Evolutionary conservation across 208 protist genomes (phyloP).

Genomic region (Borovskyia barvae): DNA sequence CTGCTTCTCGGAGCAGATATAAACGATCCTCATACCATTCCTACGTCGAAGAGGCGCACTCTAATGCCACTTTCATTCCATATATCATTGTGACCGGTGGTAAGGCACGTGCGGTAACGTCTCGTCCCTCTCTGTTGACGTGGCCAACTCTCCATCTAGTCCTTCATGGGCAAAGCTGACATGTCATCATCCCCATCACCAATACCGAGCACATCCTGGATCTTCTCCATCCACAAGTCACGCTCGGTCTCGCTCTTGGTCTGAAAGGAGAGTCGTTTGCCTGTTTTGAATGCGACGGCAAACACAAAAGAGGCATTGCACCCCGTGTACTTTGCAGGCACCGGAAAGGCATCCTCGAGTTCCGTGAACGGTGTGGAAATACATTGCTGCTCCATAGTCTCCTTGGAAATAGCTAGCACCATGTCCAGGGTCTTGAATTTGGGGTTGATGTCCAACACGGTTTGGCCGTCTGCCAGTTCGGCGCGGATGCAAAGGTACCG

Average conservation of each 20-base stretch:
- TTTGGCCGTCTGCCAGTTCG: slow-evolving; percentile 57
- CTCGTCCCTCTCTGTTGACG: no score
- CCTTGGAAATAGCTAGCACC: slow-evolving; percentile 69
- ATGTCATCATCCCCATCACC: slow-evolving; percentile 51
- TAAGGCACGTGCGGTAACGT: no score
- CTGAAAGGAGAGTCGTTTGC: slow-evolving; percentile 73
- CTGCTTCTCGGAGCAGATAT: no score
- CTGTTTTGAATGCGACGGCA: slow-evolving; percentile 75
- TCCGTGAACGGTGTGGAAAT: slow-evolving; percentile 73
- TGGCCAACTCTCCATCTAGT: slow-evolving; percentile 7
- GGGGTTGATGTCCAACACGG: slow-evolving; percentile 40
- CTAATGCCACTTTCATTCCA: no score
- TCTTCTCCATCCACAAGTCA: slow-evolving; percentile 79
- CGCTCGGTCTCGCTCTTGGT: slow-evolving; percentile 59
- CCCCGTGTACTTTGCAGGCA: slow-evolving; percentile 75
- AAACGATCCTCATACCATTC: no score
- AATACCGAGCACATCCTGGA: slow-evolving; percentile 78
- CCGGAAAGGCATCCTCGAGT: slow-evolving; percentile 74
- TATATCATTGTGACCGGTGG: no score
- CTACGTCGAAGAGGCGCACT: no score
- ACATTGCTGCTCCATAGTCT: slow-evolving; percentile 79
- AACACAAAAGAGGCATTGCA: slow-evolving; percentile 71
- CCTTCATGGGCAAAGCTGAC: slow-evolving; percentile 11
- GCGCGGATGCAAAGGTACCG: slow-evolving; percentile 77
- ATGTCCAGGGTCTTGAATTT: slow-evolving; percentile 71